Evolutionary conservation across 202 grass and related monocot species (phyloP).

Genomic region (Schoenoplectus triqueter): DNA sequence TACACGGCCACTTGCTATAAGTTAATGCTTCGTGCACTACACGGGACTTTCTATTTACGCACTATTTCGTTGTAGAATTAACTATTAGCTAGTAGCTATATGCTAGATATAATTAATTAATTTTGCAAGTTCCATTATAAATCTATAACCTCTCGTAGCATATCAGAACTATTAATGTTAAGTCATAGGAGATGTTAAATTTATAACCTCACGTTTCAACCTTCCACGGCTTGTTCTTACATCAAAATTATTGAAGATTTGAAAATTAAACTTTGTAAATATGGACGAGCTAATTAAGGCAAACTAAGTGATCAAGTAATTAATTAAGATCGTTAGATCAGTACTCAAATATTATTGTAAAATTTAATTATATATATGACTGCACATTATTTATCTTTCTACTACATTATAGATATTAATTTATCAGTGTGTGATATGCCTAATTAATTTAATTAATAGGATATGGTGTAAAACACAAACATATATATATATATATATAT

Average conservation of each 20-base stretch:
- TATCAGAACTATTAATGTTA: not conserved
- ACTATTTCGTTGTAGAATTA: not conserved
- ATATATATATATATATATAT: no score
- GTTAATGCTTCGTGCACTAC: slow-evolving; percentile 14
- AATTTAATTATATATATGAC: no score
- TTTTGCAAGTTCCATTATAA: not conserved
- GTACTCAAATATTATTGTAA: no score
- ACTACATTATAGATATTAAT: no score
- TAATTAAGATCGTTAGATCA: no score
- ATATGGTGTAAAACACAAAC: not conserved
- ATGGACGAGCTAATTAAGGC: no score
- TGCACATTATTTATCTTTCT: no score
- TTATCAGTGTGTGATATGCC: no score
- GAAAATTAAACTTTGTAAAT: no score
- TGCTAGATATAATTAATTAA: not conserved
- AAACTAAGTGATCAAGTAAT: no score
- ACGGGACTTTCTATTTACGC: not conserved
- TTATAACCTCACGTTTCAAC: not conserved
- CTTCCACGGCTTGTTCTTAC: not conserved
- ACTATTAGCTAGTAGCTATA: not conserved
- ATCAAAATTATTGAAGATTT: no score
- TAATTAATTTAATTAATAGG: no score
- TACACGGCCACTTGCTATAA: not conserved
- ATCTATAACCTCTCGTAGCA: not conserved
- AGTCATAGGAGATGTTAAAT: not conserved